These are phyloP conservation scores for Colletotrichum orbiculare DNA, from an alignment of 2,329 filamentous ascomycete species.

Conservation along the genomic window DNA sequence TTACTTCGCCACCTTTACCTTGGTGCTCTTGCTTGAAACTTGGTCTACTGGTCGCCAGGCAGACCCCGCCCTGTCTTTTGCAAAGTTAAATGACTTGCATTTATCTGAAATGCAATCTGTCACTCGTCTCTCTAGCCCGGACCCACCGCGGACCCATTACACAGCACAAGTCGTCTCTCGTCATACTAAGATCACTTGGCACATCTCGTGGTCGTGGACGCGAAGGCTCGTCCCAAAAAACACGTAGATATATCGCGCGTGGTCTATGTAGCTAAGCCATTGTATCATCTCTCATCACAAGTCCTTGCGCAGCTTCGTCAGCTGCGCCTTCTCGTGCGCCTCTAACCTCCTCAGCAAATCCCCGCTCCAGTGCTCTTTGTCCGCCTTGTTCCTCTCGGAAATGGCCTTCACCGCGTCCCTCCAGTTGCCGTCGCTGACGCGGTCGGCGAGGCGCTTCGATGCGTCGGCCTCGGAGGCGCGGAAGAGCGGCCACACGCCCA, in stretches of 20 bases:
- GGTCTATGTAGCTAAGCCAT: background rate
- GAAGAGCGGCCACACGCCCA: conserved; percentile 64
- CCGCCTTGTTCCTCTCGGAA: conserved; percentile 28
- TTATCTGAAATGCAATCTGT: conserved; percentile 1
- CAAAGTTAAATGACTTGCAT: too few relatives aligned
- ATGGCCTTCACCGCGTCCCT: conserved; percentile 28
- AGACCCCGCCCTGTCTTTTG: background rate
- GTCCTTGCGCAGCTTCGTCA: conserved; percentile 38
- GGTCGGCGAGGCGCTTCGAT: conserved; percentile 31
- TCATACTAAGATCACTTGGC: too few relatives aligned
- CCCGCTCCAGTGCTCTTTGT: conserved; percentile 36
- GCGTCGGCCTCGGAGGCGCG: conserved; percentile 29
- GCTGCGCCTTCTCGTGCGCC: conserved; percentile 32
- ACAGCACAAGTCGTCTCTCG: background rate
- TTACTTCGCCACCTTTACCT: background rate
- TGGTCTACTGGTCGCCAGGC: too few relatives aligned
- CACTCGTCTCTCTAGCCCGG: conserved; percentile 3
- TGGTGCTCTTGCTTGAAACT: too few relatives aligned
- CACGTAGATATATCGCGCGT: conserved; percentile 16
- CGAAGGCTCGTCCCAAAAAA: background rate
- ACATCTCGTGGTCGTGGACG: too few relatives aligned
- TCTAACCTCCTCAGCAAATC: conserved; percentile 32
- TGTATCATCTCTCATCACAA: conserved; percentile 40
- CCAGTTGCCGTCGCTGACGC: conserved; percentile 35
- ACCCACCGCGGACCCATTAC: background rate